Evolutionary conservation across 2,329 filamentous ascomycete species (phyloP).

Genomic region (Nigrospora osmanthi): DNA sequence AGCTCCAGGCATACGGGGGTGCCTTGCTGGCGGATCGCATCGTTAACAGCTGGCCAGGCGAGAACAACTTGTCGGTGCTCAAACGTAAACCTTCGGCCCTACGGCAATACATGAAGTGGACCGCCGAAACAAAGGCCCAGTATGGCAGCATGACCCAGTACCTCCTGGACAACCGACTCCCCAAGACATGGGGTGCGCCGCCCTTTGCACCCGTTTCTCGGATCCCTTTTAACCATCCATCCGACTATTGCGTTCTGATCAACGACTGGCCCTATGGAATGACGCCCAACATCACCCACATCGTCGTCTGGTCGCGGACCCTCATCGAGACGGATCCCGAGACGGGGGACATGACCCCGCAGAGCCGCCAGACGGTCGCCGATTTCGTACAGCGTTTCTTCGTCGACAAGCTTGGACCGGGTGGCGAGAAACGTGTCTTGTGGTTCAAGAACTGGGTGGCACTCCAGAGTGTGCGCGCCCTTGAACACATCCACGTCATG

Average conservation of each 20-base stretch:
- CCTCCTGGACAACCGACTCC: constrained; percentile 65
- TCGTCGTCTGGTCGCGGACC: constrained; percentile 90
- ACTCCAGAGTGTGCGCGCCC: constrained; percentile 76
- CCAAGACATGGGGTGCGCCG: constrained; percentile 53
- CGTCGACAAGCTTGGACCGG: constrained; percentile 42
- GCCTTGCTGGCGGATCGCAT: not conserved
- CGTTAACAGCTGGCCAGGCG: constrained; percentile 8
- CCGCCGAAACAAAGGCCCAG: constrained; percentile 56
- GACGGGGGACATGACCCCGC: constrained; percentile 64
- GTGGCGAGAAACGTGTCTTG: constrained; percentile 45
- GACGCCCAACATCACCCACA: constrained; percentile 57
- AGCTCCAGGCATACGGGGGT: not conserved
- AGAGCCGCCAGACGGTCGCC: constrained; percentile 56
- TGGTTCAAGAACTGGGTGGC: constrained; percentile 97
- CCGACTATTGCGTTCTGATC: constrained; percentile 62
- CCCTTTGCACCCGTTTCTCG: constrained; percentile 45
- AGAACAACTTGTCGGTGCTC: constrained; percentile 62
- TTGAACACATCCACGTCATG: constrained; percentile 85
- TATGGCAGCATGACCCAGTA: constrained; percentile 79
- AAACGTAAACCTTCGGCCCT: constrained; percentile 77
- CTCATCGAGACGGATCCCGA: constrained; percentile 61
- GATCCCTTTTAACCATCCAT: constrained; percentile 42
- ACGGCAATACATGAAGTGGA: constrained; percentile 72
- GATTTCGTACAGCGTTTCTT: constrained; percentile 67
- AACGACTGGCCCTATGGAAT: constrained; percentile 96